Base-by-base conservation (phyloP, 352 stramenopile species). In the Phytophthora boehmeriae region DNA sequence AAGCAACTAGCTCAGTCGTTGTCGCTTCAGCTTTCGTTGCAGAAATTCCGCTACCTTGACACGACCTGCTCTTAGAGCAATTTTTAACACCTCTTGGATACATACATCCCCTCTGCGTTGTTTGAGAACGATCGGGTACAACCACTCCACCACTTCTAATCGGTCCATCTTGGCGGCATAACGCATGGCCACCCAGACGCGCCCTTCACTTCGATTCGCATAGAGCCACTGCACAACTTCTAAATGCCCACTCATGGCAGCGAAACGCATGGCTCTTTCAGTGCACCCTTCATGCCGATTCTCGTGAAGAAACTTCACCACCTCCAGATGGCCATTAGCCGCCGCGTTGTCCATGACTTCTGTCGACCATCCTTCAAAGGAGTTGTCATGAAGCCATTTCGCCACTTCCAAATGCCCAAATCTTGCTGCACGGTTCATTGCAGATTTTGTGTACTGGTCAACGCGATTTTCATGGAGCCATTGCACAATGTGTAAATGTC, bases 391-490 rank as follows among this genome's bases (percentile, higher is more conserved):
- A 1, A 66, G 58, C 20, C 51, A 66, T 6, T 35, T 32, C 8
- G 61, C 58, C 16, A 50, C 49, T n/a, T 60, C 51, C 4, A 67
- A 35, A 35, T 56, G 34, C 0, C 43, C 59, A n/a, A n/a, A n/a
- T n/a, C n/a, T n/a, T n/a, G n/a, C n/a, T n/a, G n/a, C n/a, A n/a
- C n/a, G n/a, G n/a, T n/a, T n/a, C n/a, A n/a, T n/a, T n/a, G n/a
- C n/a, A n/a, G n/a, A n/a, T n/a, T n/a, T n/a, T n/a, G n/a, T n/a
- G n/a, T n/a, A n/a, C n/a, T n/a, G n/a, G n/a, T n/a, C n/a, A n/a
- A n/a, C n/a, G n/a, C n/a, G n/a, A n/a, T n/a, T n/a, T n/a, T 55
- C 19, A 27, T 66, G 49, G 2, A 66, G 58, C 20, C 51, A 66
- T 6, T 35, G 43, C 8, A 66, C 58, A 20, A 50, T 51, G n/a